Conservation (phyloP, 2,329 filamentous ascomycete species). For the Claviceps fusiformis region DNA sequence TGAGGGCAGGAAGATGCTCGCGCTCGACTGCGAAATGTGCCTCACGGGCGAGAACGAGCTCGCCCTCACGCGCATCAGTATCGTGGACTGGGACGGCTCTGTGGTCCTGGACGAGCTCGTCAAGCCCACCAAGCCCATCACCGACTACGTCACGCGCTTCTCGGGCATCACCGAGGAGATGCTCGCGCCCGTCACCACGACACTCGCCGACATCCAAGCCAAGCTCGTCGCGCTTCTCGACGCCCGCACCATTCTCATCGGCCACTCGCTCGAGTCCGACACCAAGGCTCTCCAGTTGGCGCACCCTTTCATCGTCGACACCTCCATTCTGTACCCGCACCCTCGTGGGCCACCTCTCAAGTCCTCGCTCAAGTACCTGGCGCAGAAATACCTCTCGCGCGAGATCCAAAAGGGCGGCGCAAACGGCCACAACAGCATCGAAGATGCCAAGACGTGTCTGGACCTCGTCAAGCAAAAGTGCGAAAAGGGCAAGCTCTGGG, state of each 20-base stretch:
- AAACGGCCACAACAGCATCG: conserved; percentile 75
- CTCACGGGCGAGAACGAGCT: conserved; percentile 67
- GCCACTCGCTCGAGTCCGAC: conserved; percentile 73
- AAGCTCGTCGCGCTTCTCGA: conserved; percentile 60
- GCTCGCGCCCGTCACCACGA: conserved; percentile 72
- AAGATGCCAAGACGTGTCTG: conserved; percentile 82
- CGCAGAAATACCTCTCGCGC: conserved; percentile 70
- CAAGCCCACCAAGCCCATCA: conserved; percentile 76
- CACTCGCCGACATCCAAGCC: conserved; percentile 66
- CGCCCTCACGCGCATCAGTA: conserved; percentile 76
- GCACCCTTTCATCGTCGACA: conserved; percentile 90
- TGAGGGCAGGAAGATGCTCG: conserved; percentile 63
- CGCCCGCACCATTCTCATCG: conserved; percentile 59
- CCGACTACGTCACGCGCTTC: conserved; percentile 80
- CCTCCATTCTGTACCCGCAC: conserved; percentile 79
- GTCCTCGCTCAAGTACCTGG: conserved; percentile 78
- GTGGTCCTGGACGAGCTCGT: conserved; percentile 82
- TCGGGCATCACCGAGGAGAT: conserved; percentile 86
- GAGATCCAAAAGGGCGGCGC: conserved; percentile 76
- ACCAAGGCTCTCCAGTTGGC: conserved; percentile 72
- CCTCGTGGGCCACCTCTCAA: conserved; percentile 81
- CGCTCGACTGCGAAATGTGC: conserved; percentile 96
- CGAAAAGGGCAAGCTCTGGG: conserved; percentile 81
- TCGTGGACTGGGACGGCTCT: conserved; percentile 74
- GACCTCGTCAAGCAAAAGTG: conserved; percentile 93